Conservation (phyloP, 2,329 filamentous ascomycete genomes). For the Podosphaera xanthii region DNA sequence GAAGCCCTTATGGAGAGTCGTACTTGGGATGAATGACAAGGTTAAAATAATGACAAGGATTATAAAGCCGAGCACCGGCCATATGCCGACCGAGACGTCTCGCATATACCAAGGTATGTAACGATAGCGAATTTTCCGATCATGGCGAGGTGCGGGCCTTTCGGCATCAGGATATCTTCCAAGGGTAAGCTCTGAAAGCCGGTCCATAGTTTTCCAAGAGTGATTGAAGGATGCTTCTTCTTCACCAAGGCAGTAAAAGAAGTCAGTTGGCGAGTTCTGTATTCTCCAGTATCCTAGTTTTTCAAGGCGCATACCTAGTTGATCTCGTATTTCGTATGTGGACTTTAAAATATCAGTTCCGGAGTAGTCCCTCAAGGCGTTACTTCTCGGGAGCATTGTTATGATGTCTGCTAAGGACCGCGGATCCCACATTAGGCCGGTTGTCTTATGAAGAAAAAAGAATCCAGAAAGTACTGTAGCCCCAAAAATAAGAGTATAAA, state of each 20-base stretch:
- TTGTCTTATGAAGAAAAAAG: conserved; percentile 42
- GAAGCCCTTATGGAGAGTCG: conserved; percentile 47
- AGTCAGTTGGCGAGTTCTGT: conserved; percentile 32
- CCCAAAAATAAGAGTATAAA: conserved; percentile 46
- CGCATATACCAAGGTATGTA: conserved; percentile 61
- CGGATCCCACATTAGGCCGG: conserved; percentile 69
- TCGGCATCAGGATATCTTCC: conserved; percentile 6
- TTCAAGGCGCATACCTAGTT: conserved; percentile 35
- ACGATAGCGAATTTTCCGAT: conserved; percentile 28
- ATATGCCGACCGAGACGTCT: conserved; percentile 39
- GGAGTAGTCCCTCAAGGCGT: conserved; percentile 49
- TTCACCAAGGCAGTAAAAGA: conserved; percentile 66
- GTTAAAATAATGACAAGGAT: conserved; percentile 50
- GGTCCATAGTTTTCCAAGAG: conserved; percentile 23
- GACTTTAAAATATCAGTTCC: conserved; percentile 38
- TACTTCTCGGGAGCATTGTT: conserved; percentile 56
- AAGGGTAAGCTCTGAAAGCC: conserved; percentile 4
- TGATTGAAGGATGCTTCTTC: conserved; percentile 29
- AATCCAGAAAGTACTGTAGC: conserved; percentile 34
- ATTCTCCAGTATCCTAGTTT: conserved; percentile 73
- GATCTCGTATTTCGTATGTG: conserved; percentile 28
- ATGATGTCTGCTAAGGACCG: conserved; percentile 63
- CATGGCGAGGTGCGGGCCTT: conserved; percentile 8
- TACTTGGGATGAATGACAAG: conserved; percentile 53
- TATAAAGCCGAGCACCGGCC: conserved; percentile 33